Evolutionary conservation across 495 filamentous ascomycete species (phyloP).

Genomic region (Aspergillus baeticus): DNA sequence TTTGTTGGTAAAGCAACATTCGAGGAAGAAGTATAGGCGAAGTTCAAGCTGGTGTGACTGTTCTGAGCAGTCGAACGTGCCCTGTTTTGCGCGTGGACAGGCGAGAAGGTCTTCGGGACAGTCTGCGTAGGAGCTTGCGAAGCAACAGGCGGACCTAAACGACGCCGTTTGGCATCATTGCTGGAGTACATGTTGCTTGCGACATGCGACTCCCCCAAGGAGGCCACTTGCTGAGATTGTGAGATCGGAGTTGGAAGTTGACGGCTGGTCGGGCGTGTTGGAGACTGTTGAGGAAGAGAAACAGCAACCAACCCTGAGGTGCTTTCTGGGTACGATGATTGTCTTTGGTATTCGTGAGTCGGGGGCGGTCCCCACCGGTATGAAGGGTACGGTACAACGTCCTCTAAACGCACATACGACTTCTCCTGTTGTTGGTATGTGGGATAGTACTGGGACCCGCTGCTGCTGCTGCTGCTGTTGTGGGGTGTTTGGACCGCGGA

Average conservation of each 20-base stretch:
- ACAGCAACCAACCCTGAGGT: background rate
- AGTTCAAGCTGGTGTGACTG: background rate
- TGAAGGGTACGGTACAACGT: constrained; percentile 5
- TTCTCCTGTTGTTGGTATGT: constrained; percentile 1
- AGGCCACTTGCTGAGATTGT: background rate
- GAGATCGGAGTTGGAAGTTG: constrained; percentile 1
- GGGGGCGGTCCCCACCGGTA: constrained; percentile 7
- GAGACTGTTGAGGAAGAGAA: constrained; percentile 5
- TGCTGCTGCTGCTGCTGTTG: background rate
- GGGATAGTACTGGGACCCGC: constrained; percentile 5
- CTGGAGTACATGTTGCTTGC: background rate
- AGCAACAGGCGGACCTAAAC: background rate
- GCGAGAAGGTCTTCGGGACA: background rate
- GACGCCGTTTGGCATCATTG: constrained; percentile 7
- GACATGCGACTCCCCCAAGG: background rate
- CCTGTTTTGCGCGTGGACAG: background rate
- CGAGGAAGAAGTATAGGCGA: background rate
- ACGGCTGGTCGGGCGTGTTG: background rate
- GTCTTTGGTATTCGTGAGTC: background rate
- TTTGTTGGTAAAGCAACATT: background rate
- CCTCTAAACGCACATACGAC: constrained; percentile 6
- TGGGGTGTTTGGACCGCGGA: background rate
- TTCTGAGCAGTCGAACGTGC: background rate
- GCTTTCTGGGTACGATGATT: background rate
- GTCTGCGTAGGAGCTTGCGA: constrained; percentile 4